phyloP scores from a whole-genome alignment of 2,329 filamentous ascomycete genomes.

The Penicillium digitatum region DNA sequence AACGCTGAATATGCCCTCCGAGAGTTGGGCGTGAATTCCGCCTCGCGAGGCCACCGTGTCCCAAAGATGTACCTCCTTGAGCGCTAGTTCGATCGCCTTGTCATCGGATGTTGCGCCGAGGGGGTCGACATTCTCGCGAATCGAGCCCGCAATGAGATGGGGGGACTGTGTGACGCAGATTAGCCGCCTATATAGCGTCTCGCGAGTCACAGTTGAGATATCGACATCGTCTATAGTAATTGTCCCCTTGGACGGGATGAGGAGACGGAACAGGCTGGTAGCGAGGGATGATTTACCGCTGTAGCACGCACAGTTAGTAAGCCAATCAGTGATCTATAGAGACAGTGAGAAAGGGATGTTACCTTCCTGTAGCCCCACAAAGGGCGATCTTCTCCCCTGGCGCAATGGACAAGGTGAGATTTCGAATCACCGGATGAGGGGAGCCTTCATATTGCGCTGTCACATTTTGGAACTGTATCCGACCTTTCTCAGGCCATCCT shows the following conservation, averaged over 20 bases:
- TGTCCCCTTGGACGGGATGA: neutral
- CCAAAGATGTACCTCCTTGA: neutral
- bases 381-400: neutral
- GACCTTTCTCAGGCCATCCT: neutral
- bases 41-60: neutral
- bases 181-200: neutral
- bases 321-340: too few relatives aligned
- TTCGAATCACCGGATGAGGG: neutral
- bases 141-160: neutral
- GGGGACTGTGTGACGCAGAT: neutral
- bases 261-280: neutral
- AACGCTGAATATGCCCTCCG: neutral
- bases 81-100: neutral
- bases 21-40: neutral
- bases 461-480: neutral
- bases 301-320: too few relatives aligned
- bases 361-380: neutral
- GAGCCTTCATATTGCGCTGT: neutral
- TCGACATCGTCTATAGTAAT: neutral
- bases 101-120: neutral
- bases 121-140: neutral
- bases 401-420: neutral
- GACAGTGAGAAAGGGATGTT: too few relatives aligned
- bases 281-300: neutral
- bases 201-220: neutral